Conservation (phyloP, 108 stramenopile species). For the Skeletonema menzelii region DNA sequence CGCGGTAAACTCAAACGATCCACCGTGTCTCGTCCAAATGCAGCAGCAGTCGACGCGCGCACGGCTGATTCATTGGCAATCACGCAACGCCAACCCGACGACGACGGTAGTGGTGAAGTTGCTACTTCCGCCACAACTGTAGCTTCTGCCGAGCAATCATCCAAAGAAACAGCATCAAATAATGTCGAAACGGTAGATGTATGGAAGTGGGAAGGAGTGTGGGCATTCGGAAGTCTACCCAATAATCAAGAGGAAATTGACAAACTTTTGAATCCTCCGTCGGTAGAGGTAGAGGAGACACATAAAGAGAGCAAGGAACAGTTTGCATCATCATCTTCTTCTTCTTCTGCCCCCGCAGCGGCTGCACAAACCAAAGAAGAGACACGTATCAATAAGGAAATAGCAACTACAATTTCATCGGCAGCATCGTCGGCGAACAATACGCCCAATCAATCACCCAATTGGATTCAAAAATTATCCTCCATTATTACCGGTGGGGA, state of each 20-base stretch:
- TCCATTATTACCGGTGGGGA: constrained; percentile 6
- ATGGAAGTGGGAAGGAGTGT: constrained; percentile 72
- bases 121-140: neutral
- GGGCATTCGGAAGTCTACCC: constrained; percentile 64
- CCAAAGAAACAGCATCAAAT: neutral
- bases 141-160: neutral
- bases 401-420: neutral
- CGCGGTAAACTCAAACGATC: constrained; percentile 42
- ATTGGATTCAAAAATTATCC: constrained; percentile 9
- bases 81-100: neutral
- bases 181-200: constrained; percentile 9
- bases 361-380: neutral
- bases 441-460: neutral
- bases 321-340: too few species aligned
- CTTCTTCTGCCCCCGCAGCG: neutral
- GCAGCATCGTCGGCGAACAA: neutral
- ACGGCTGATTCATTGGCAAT: neutral
- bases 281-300: neutral
- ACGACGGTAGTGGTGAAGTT: too few species aligned
- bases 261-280: neutral
- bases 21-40: constrained; percentile 5
- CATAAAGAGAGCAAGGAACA: neutral
- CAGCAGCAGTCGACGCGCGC: neutral
- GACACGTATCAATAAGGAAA: neutral
- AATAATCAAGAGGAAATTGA: constrained; percentile 4